These are phyloP conservation scores for Rhodotorula babjevae DNA, from an alignment of 768 basidiomycete genomes.

Conservation along the genomic window DNA sequence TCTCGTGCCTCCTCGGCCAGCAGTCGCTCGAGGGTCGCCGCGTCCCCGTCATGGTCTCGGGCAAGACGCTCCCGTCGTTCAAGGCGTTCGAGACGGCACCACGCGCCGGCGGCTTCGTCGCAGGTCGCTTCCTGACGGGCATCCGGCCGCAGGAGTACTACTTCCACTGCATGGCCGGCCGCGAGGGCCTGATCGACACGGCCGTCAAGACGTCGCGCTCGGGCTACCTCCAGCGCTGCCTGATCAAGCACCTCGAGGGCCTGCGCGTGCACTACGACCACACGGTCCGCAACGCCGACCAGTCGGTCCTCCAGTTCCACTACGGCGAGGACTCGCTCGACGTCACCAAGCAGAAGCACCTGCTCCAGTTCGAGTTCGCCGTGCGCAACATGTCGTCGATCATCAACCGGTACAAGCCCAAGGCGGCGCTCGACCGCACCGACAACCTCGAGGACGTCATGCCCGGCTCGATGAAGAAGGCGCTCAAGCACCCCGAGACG, in stretches of 20 bases:
- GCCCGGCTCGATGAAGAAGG: conserved; percentile 66
- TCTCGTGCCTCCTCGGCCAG: conserved; percentile 95
- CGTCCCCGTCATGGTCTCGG: conserved; percentile 97
- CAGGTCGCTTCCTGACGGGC: conserved; percentile 96
- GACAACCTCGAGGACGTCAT: conserved; percentile 59
- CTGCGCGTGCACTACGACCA: conserved; percentile 96
- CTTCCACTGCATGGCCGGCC: conserved; percentile 99
- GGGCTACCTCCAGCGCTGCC: conserved; percentile 92
- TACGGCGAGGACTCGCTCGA: conserved; percentile 97
- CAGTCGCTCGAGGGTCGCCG: conserved; percentile 97
- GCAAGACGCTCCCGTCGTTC: conserved; percentile 96
- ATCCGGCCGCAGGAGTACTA: conserved; percentile 98
- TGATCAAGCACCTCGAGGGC: conserved; percentile 98
- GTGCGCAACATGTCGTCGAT: conserved; percentile 77
- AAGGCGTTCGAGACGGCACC: conserved; percentile 95
- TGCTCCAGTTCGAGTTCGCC: conserved; percentile 88
- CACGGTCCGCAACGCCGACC: conserved; percentile 92
- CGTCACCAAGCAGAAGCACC: conserved; percentile 93
- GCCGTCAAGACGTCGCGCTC: conserved; percentile 98
- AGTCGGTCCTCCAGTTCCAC: conserved; percentile 87
- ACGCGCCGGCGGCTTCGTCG: conserved; percentile 95
- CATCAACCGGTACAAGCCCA: conserved; percentile 59
- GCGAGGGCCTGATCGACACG: conserved; percentile 97
- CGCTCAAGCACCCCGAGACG: conserved; percentile 64
- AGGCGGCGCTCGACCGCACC: conserved; percentile 56